These are phyloP conservation scores for Wickerhamomyces silvicola DNA, from an alignment of 805 yeast species.

Conservation along the genomic window DNA sequence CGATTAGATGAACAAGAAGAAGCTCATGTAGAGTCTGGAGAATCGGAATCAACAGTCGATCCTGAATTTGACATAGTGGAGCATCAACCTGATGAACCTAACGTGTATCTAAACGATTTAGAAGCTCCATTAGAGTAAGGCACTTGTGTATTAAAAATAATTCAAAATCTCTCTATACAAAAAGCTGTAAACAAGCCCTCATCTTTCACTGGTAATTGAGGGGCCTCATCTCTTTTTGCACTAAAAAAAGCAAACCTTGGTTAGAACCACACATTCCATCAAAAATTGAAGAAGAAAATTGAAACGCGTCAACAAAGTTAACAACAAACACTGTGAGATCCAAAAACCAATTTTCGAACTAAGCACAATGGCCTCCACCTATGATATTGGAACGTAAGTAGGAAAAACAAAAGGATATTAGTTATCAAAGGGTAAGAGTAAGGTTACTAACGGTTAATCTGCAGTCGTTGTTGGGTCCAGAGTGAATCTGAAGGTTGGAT, in stretches of 20 bases:
- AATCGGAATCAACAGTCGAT: no score
- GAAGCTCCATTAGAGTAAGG: no score
- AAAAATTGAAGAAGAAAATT: slow-evolving; percentile 3
- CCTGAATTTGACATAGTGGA: no score
- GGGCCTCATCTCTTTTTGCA: no score
- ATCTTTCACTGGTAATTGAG: no score
- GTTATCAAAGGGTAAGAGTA: neutral
- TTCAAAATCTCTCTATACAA: no score
- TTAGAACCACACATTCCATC: slow-evolving; percentile 14
- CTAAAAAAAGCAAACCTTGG: slow-evolving; percentile 2
- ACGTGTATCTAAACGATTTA: no score
- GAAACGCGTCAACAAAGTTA: slow-evolving; percentile 4
- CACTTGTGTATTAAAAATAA: no score
- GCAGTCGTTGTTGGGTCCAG: slow-evolving; percentile 72
- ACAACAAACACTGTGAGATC: no score
- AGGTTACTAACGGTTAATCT: slow-evolving; percentile 23
- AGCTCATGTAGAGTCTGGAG: slow-evolving; percentile 2
- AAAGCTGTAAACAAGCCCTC: no score
- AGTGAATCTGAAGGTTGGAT: slow-evolving; percentile 66
- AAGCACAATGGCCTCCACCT: slow-evolving; percentile 31
- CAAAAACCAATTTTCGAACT: neutral
- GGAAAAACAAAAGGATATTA: no score
- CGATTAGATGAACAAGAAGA: slow-evolving; percentile 3
- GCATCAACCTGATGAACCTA: slow-evolving; percentile 8
- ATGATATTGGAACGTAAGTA: slow-evolving; percentile 51